Percentiles rank a stretch among this genome's conserved stretches.
These are phyloP conservation scores for Xylaria sp. DNA, from an alignment of 2,329 filamentous ascomycete genomes.

Conservation along the genomic window DNA sequence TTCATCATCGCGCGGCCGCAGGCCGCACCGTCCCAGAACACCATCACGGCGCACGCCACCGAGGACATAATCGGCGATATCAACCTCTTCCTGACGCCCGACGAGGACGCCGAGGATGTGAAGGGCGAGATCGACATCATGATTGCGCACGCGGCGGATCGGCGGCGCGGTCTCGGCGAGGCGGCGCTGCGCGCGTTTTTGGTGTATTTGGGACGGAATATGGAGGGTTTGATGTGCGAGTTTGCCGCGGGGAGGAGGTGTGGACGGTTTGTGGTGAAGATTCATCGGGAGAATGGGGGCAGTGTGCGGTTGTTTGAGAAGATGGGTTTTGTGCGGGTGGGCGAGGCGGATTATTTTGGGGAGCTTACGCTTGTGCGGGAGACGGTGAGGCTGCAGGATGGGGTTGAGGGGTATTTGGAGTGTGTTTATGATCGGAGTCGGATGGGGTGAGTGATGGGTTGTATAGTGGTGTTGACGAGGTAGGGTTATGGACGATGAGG, in stretches of 20 bases:
- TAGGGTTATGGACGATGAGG: neutral
- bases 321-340: conserved; percentile 48
- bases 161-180: conserved; percentile 25
- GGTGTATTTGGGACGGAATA: conserved; percentile 56
- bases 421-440: conserved; percentile 19
- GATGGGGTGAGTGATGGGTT: conserved; percentile 2
- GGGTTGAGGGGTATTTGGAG: conserved; percentile 8
- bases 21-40: neutral
- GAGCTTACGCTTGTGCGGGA: conserved; percentile 49
- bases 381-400: conserved; percentile 20
- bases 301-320: conserved; percentile 49
- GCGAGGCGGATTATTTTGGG: conserved; percentile 54
- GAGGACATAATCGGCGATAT: conserved; percentile 66
- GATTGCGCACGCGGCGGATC: conserved; percentile 26
- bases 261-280: conserved; percentile 49
- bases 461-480: neutral
- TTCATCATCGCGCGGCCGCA: conserved; percentile 66
- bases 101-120: conserved; percentile 43
- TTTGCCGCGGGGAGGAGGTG: conserved; percentile 32
- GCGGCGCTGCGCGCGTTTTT: conserved; percentile 62
- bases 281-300: conserved; percentile 49
- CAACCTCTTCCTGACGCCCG: conserved; percentile 70
- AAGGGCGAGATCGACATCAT: conserved; percentile 32
- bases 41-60: conserved; percentile 29
- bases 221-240: conserved; percentile 51